These are phyloP conservation scores for Termitomyces sp. DNA, from an alignment of 768 basidiomycete species.

Conservation along the genomic window DNA sequence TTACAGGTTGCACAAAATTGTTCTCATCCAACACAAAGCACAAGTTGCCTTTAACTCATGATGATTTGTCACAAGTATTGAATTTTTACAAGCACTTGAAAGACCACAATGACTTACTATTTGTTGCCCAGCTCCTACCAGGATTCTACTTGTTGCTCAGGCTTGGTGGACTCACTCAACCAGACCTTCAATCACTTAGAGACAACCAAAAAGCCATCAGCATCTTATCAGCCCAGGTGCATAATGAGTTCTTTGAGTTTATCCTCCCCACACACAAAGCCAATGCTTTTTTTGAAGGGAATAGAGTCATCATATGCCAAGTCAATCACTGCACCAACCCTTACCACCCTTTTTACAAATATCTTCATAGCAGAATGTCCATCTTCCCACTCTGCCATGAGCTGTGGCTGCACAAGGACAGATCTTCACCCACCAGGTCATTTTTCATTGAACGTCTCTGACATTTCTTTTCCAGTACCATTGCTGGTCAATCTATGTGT, in stretches of 20 bases:
- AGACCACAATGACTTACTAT: neutral
- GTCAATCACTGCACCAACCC: neutral
- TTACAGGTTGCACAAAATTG: neutral
- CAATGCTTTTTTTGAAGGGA: too few relatives aligned
- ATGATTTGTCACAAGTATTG: too few relatives aligned
- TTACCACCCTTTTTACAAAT: neutral
- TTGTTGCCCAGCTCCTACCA: neutral
- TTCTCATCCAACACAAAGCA: neutral
- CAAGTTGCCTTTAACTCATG: neutral
- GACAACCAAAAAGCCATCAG: neutral
- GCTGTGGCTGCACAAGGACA: neutral
- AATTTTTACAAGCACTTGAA: too few relatives aligned
- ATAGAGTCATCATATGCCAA: too few relatives aligned
- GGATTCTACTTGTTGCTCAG: neutral
- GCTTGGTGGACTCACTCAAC: neutral
- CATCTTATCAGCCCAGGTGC: neutral
- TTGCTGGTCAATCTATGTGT: too few relatives aligned
- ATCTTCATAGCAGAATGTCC: neutral
- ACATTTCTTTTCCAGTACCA: too few relatives aligned
- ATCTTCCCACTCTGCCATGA: neutral
- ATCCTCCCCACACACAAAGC: neutral
- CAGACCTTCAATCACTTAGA: neutral
- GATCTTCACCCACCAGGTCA: neutral
- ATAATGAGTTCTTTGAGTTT: neutral
- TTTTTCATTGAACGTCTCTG: neutral